A percentile compares a stretch with the other conserved stretches of the same genome.
phyloP scores from a whole-genome alignment of 768 basidiomycete genomes.

The Russula vinacea region DNA sequence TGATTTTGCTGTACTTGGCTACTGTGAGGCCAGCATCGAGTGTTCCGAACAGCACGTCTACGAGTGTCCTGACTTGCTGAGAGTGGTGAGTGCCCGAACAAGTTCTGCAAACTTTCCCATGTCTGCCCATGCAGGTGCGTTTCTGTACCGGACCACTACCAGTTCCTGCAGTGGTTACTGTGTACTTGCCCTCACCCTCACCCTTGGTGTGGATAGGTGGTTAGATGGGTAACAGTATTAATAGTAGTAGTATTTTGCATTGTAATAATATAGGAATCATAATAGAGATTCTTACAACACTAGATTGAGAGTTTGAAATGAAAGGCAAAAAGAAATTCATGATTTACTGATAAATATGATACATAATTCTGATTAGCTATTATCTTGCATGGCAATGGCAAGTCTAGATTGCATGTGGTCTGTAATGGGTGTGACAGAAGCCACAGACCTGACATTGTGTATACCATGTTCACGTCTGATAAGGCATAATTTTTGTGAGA shows the following conservation, averaged over 20 bases:
- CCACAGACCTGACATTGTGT: background rate
- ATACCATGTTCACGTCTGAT: background rate
- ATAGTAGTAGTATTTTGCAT: too few relatives aligned
- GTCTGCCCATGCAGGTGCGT: constrained; percentile 64
- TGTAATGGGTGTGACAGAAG: background rate
- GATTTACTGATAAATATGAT: too few relatives aligned
- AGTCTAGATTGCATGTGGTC: background rate
- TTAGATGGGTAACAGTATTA: too few relatives aligned
- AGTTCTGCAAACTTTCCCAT: constrained; percentile 91
- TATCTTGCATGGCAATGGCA: background rate
- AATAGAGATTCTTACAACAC: too few relatives aligned
- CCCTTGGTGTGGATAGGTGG: too few relatives aligned
- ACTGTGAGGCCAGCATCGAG: constrained; percentile 80
- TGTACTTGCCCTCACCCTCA: too few relatives aligned
- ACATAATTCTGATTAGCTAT: too few relatives aligned
- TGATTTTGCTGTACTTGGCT: constrained; percentile 93
- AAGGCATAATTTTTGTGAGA: background rate
- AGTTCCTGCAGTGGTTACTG: constrained; percentile 32
- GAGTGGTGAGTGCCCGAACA: constrained; percentile 76
- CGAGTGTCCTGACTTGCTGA: constrained; percentile 96
- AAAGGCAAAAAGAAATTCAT: too few relatives aligned
- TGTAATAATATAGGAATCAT: too few relatives aligned
- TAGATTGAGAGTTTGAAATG: too few relatives aligned
- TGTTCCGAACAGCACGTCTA: constrained; percentile 90
- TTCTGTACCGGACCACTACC: too few relatives aligned